Base-by-base conservation (phyloP, 805 yeast species). In the Saturnispora galanensis region DNA sequence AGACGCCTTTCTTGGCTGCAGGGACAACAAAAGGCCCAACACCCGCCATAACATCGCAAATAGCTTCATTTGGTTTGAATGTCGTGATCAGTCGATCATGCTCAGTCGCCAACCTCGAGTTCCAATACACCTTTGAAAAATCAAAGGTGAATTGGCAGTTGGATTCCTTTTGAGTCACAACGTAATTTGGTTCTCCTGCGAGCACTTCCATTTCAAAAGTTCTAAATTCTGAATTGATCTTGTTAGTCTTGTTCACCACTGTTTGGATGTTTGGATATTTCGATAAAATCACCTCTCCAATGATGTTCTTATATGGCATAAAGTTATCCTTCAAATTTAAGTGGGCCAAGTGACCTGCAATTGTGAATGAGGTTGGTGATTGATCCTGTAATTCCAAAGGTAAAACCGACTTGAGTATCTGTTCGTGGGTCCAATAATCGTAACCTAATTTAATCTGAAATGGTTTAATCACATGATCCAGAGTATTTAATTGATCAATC, bases 21-120 rank as follows among this genome's bases (percentile, higher is more conserved):
- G 99, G 99, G 1, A 93, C 77, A 1, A 95, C 90, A 67, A 94
- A 93, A 4, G 99, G 99, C 0, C 99, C 99, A 2, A 93, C 97
- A 39, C 99, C 99, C 1, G 96, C 97, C 77, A 94, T 85, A 0
- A 88, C 97, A 66, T 93, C 99, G 55, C 87, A 86, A 0, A 94
- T 84, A 6, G 87, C 84, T 47, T 82, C 83, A 9, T 83, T 82
- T 35, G 73, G 54, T 54, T 84, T 82, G 47, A 68, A 69, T 33
- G 64, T 57, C 1, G 65, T 59, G 3, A 93, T 81, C 36, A 93
- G 65, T 47, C 97, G 69, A 39, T 79, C 90, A 62, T 93, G 99
- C 56, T 93, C 99, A 0, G 96, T 85, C 52, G 88, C 90, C 41
- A 93, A 69, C 53, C 98, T 74, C 12, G 97, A 86, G 60, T 93